phyloP scores from a whole-genome alignment of 345 rosid species.

The Citrus sp. region DNA sequence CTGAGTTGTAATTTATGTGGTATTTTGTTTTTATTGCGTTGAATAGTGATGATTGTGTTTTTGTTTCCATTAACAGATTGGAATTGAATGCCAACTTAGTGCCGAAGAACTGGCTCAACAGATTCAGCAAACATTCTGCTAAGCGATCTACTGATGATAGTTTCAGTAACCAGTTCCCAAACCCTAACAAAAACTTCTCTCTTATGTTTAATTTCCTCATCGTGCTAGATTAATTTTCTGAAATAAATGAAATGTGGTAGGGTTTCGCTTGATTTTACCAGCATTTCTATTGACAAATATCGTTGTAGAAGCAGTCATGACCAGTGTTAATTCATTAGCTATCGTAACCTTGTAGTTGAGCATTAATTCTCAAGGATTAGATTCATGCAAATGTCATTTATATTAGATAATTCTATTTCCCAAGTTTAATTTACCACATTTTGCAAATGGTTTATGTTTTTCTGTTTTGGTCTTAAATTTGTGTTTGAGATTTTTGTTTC shows the following conservation, averaged over 20 bases:
- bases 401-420: neutral
- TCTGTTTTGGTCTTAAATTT: neutral
- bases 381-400: neutral
- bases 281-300: constrained; percentile 2
- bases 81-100: constrained; percentile 92
- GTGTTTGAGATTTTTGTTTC: neutral
- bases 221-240: neutral
- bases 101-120: constrained; percentile 92
- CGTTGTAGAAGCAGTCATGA: neutral
- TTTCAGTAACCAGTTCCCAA: neutral
- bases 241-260: constrained; percentile 11
- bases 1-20: neutral
- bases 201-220: neutral
- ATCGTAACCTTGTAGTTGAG: constrained; percentile 6
- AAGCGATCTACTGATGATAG: constrained; percentile 1
- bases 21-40: neutral
- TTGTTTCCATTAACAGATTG: constrained; percentile 49
- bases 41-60: neutral
- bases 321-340: neutral
- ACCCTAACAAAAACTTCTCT: constrained; percentile 1
- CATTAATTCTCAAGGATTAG: constrained; percentile 1
- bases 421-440: neutral
- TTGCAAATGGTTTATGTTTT: too few species aligned
- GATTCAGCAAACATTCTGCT: constrained; percentile 82
- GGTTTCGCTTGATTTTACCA: neutral